Evolutionary conservation across 768 basidiomycete species (phyloP).

Genomic region (Auricularia sp.): DNA sequence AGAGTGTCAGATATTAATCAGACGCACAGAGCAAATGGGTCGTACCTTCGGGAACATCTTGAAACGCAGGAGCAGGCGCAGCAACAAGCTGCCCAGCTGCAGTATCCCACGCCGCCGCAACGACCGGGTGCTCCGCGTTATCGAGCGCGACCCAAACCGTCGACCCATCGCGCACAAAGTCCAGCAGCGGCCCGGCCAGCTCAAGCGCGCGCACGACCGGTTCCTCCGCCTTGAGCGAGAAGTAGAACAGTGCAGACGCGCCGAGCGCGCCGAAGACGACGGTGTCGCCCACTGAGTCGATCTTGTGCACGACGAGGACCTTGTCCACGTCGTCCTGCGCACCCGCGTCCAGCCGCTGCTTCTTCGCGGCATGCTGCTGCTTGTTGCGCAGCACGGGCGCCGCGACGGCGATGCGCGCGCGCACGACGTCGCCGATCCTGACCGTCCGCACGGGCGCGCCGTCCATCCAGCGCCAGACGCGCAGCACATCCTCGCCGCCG

Average conservation of each 20-base stretch:
- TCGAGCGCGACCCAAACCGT: slow-evolving; percentile 44
- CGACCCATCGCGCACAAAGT: slow-evolving; percentile 37
- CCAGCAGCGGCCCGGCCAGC: slow-evolving; percentile 49
- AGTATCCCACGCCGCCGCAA: slow-evolving; percentile 12
- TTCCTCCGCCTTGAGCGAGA: slow-evolving; percentile 10
- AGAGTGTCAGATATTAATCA: background rate
- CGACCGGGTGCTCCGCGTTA: slow-evolving; percentile 23
- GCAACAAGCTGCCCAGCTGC: slow-evolving; percentile 22
- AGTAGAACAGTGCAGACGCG: slow-evolving; percentile 57
- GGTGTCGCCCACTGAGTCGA: slow-evolving; percentile 34
- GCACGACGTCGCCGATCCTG: slow-evolving; percentile 30
- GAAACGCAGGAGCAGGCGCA: slow-evolving; percentile 37
- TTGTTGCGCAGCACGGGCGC: slow-evolving; percentile 14
- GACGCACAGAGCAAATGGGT: background rate
- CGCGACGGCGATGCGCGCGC: slow-evolving; percentile 30
- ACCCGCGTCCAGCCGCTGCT: slow-evolving; percentile 17
- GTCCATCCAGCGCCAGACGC: slow-evolving; percentile 71
- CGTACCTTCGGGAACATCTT: slow-evolving; percentile 38
- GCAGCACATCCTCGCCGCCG: slow-evolving; percentile 72
- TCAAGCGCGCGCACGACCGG: slow-evolving; percentile 32
- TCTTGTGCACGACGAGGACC: slow-evolving; percentile 50
- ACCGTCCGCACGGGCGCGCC: slow-evolving; percentile 49
- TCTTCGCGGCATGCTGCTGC: slow-evolving; percentile 3
- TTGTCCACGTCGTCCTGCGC: slow-evolving; percentile 13
- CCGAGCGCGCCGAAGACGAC: slow-evolving; percentile 27